A percentile compares a stretch with the other conserved stretches of the same genome.
phyloP scores from a whole-genome alignment of 176 grass and related monocot genomes.

The Eleusine coracana region DNA sequence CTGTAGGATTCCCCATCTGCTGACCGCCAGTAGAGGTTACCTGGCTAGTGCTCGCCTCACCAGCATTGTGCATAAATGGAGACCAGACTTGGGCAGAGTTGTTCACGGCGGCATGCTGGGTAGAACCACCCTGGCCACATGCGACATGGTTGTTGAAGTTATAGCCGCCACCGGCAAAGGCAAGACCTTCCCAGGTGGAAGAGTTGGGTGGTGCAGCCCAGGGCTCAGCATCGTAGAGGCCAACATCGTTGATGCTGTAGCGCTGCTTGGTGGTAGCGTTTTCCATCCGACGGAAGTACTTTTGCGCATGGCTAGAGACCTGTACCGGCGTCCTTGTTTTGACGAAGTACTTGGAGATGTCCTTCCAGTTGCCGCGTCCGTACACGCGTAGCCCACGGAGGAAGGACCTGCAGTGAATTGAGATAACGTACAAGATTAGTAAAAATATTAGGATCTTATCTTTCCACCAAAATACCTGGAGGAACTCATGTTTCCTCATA shows the following conservation, averaged over 20 bases:
- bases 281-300: constrained; percentile 24
- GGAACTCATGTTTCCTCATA: not conserved
- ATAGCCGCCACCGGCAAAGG: not conserved
- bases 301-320: constrained; percentile 40
- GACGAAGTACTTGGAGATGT: constrained; percentile 34
- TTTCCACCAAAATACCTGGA: constrained; percentile 21
- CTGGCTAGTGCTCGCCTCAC: not conserved
- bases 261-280: not conserved
- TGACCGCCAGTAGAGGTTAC: not conserved
- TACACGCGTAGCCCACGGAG: not conserved
- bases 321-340: constrained; percentile 24
- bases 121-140: not conserved
- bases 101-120: not conserved
- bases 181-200: not conserved
- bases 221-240: not conserved
- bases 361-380: constrained; percentile 34
- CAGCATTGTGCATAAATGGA: not conserved
- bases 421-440: not conserved
- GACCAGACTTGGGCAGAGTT: not conserved
- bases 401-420: not conserved
- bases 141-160: not conserved
- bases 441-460: not conserved
- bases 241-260: constrained; percentile 34
- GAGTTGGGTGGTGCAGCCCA: not conserved
- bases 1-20: not conserved